Evolutionary conservation across 148 eudicot species (phyloP).

Genomic region (Rhododendron molle): DNA sequence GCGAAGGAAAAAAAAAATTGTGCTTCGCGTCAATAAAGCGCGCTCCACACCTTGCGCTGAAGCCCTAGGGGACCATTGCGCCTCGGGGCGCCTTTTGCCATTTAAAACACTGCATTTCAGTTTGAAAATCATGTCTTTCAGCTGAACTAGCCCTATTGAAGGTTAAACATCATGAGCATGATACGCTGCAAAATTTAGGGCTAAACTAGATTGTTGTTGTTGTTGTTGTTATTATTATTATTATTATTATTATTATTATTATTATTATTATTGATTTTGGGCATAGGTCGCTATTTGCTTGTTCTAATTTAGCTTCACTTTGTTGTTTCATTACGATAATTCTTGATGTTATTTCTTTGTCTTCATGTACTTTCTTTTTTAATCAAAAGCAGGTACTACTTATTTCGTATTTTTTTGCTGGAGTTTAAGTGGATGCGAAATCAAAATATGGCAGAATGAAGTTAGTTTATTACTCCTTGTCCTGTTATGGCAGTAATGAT

Average conservation of each 20-base stretch:
- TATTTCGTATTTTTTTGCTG: background rate
- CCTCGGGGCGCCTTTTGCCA: too few species aligned
- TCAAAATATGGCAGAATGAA: background rate
- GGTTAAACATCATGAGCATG: background rate
- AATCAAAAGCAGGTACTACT: background rate
- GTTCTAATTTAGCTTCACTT: background rate
- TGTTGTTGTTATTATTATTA: background rate
- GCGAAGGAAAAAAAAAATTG: too few species aligned
- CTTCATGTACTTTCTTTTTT: background rate
- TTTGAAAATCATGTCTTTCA: background rate
- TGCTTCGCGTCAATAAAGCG: too few species aligned
- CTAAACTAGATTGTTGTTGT: background rate
- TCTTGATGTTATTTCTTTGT: background rate
- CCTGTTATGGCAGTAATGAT: background rate
- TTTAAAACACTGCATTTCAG: too few species aligned
- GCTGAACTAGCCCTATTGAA: background rate
- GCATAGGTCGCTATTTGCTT: background rate
- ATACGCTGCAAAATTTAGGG: background rate
- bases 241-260: too few species aligned
- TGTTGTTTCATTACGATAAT: background rate
- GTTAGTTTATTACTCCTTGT: background rate
- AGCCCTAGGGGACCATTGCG: too few species aligned
- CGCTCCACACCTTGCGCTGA: too few species aligned
- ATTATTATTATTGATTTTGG: background rate
- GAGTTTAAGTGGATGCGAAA: background rate